These are phyloP conservation scores for Pyrus pyrifolia DNA, from an alignment of 306 rosid genomes.

Conservation along the genomic window DNA sequence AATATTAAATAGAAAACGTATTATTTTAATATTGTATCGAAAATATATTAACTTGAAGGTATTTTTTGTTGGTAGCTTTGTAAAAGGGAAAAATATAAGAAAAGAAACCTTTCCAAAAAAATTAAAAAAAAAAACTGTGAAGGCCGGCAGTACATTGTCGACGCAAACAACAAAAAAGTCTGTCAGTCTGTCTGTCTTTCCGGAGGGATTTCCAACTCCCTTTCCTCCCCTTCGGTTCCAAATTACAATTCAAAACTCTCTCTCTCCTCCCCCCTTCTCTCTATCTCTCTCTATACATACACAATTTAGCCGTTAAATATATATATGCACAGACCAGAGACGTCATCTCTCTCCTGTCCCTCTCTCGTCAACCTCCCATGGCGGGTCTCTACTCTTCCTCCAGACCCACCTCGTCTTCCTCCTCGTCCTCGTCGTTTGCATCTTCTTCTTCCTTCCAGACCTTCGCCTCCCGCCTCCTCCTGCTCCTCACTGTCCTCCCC, in stretches of 20 bases:
- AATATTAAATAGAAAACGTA: too few relatives aligned
- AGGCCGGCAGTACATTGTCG: background rate
- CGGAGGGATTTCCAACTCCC: background rate
- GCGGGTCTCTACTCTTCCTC: conserved; percentile 49
- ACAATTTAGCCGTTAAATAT: background rate
- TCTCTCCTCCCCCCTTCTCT: background rate
- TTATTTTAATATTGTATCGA: too few relatives aligned
- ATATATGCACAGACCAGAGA: conserved; percentile 21
- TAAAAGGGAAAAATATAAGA: too few relatives aligned
- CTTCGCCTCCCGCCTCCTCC: conserved; percentile 47
- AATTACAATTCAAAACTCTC: conserved; percentile 23
- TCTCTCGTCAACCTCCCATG: conserved; percentile 32
- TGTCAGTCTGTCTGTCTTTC: background rate
- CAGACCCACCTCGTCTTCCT: conserved; percentile 31
- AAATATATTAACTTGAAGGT: too few relatives aligned
- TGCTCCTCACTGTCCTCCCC: conserved; percentile 60
- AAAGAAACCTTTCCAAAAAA: background rate
- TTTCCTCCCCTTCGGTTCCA: background rate
- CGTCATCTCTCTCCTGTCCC: conserved; percentile 1
- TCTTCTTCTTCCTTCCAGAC: conserved; percentile 24
- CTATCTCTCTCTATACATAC: background rate
- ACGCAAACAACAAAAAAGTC: background rate
- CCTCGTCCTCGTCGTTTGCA: conserved; percentile 2
- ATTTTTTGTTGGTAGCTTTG: too few relatives aligned
- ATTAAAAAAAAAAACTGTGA: too few relatives aligned